Base-by-base conservation (phyloP, 129 eudicot genomes). In the Smallanthus sonchifolius region DNA sequence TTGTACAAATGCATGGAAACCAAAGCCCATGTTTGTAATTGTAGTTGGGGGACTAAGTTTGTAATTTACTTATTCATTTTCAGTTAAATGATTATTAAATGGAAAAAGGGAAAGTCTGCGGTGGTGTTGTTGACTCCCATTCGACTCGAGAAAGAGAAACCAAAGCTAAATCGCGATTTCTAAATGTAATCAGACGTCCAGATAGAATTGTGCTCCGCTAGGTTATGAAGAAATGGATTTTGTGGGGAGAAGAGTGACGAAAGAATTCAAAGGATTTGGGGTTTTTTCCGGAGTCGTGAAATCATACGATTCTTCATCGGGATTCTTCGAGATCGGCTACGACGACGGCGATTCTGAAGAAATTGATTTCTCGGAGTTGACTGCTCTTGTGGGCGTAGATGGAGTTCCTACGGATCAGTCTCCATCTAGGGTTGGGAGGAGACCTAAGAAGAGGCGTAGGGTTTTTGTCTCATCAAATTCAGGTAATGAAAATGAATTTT, bases 281-380 rank as follows among this genome's bases (percentile, higher is more conserved):
- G 71, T 79, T 49, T 83, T 71, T 15, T 7, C 64, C 2, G 96
- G 98, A 38, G 75, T 55, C 6, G 87, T 92, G 16, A 78, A 82
- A 16, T 81, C 91, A 1, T 89, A 68, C 79, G 84, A 92, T 65
- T 65, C 87, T 2, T 24, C 78, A 47, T 72, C 89, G 17, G 80
- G 81, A 5, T 77, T 85, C 15, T 87, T 85, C 69, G 78, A 68
- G 82, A 83, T 92, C 84, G 84, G 60, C 65, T 92, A 84, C 55
- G 90, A 87, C 3, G 82, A 83, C 49, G 92, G 98, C 0, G 92
- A 84, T 74, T 89, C 82, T 11, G 98, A 89, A 74, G 91, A 79
- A 35, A 51, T 86, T 59, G 83, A 86, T 2, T 65, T 76, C 19
- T 40, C 79, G 3, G 80, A 87, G 34, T 56, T 87, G 6, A 55